A percentile compares a stretch with the other conserved stretches of the same genome.
Conservation (phyloP, 768 basidiomycete species). For the Podaxis mareebaensis region DNA sequence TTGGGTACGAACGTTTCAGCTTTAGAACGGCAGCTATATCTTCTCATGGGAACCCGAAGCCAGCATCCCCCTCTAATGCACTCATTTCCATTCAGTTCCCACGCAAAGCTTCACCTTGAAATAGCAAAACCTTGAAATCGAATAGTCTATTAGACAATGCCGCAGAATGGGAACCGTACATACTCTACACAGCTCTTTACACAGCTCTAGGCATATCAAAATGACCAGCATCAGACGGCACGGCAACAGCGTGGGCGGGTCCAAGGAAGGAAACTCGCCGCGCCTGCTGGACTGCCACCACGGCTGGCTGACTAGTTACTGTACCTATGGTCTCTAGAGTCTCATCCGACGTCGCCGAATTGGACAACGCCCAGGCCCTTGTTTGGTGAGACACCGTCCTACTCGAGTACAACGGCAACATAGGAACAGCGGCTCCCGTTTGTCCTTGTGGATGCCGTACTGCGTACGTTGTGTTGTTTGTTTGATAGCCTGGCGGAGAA, state of each 20-base stretch:
- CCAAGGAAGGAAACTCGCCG: constrained; percentile 4
- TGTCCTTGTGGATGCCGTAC: neutral
- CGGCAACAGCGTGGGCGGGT: constrained; percentile 1
- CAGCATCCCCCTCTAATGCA: neutral
- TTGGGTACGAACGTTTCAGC: no score
- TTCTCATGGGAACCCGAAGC: neutral
- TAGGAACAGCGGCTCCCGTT: neutral
- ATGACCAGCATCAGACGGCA: neutral
- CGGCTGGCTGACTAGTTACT: neutral
- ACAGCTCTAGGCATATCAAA: neutral
- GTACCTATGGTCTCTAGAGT: neutral
- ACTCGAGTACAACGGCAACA: neutral
- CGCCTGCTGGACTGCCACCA: neutral
- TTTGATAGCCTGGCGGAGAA: neutral
- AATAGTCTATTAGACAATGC: neutral
- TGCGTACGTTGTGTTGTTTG: neutral
- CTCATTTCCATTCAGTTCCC: neutral
- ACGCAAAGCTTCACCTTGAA: neutral
- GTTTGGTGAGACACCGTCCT: neutral
- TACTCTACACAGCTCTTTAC: constrained; percentile 3
- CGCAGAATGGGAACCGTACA: neutral
- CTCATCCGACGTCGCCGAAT: neutral
- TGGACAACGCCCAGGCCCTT: neutral
- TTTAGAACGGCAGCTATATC: neutral
- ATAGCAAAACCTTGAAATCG: neutral